Evolutionary conservation across 805 yeast genomes (phyloP).

Genomic region (Kazachstania martiniae): DNA sequence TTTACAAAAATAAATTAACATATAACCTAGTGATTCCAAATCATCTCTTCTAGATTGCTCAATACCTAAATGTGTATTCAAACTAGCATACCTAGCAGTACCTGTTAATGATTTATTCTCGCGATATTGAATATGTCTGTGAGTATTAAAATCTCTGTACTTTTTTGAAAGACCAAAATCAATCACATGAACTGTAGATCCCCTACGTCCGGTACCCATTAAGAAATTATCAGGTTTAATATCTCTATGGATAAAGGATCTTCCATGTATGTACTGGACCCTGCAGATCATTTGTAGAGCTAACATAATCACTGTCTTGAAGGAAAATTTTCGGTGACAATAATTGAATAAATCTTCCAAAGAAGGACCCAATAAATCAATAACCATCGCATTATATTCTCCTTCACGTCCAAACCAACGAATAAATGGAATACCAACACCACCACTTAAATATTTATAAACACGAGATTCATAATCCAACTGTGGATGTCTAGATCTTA

Average conservation of each 20-base stretch:
- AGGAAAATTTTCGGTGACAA: conserved; percentile 87
- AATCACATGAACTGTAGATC: conserved; percentile 90
- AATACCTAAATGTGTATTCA: conserved; percentile 92
- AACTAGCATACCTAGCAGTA: conserved; percentile 95
- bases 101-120: conserved; percentile 96
- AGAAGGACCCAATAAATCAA: conserved; percentile 91
- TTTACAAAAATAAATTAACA: conserved; percentile 84
- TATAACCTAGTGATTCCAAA: conserved; percentile 89
- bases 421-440: conserved; percentile 94
- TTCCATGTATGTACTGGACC: conserved; percentile 89
- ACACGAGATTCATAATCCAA: conserved; percentile 96
- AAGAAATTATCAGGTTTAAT: conserved; percentile 80
- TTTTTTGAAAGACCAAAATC: conserved; percentile 93
- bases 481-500: conserved; percentile 92
- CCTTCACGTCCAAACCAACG: conserved; percentile 97
- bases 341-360: conserved; percentile 92
- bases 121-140: conserved; percentile 90
- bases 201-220: conserved; percentile 86
- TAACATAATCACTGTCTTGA: conserved; percentile 82
- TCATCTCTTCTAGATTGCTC: conserved; percentile 97
- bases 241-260: conserved; percentile 83
- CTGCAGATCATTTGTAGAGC: conserved; percentile 95
- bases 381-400: conserved; percentile 95
- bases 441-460: conserved; percentile 89
- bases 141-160: conserved; percentile 89